phyloP scores from a whole-genome alignment of 2,329 filamentous ascomycete species.

The Arthrobotrys megalospora region DNA sequence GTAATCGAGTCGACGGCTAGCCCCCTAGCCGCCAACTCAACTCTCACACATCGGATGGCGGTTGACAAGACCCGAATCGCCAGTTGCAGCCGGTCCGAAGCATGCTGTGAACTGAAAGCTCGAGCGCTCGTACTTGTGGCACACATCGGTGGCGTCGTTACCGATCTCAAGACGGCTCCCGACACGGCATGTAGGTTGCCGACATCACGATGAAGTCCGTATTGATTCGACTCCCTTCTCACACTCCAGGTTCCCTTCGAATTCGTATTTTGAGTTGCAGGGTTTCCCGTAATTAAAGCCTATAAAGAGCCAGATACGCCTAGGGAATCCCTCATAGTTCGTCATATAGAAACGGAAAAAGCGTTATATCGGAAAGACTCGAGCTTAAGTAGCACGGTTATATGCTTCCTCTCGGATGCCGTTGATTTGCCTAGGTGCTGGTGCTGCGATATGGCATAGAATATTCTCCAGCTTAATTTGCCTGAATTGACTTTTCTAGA shows the following conservation, averaged over 20 bases:
- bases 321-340: neutral
- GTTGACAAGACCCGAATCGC: constrained; percentile 22
- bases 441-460: constrained; percentile 23
- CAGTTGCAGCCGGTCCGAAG: constrained; percentile 44
- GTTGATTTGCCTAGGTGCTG: constrained; percentile 38
- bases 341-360: constrained; percentile 36
- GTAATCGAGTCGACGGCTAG: constrained; percentile 15
- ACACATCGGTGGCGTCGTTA: constrained; percentile 1
- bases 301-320: neutral
- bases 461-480: constrained; percentile 33
- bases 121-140: neutral
- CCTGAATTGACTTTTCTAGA: constrained; percentile 60
- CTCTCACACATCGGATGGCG: constrained; percentile 29
- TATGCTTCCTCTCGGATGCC: constrained; percentile 27
- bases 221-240: constrained; percentile 1
- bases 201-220: neutral
- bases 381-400: constrained; percentile 34
- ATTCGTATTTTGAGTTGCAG: constrained; percentile 16
- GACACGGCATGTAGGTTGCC: constrained; percentile 7
- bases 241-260: neutral
- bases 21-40: constrained; percentile 15
- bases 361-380: constrained; percentile 61
- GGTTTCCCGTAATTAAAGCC: constrained; percentile 35
- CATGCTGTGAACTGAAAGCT: neutral
- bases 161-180: neutral